These are phyloP conservation scores for Sclerotinia spermophila DNA, from an alignment of 2,329 filamentous ascomycete species.

Conservation along the genomic window DNA sequence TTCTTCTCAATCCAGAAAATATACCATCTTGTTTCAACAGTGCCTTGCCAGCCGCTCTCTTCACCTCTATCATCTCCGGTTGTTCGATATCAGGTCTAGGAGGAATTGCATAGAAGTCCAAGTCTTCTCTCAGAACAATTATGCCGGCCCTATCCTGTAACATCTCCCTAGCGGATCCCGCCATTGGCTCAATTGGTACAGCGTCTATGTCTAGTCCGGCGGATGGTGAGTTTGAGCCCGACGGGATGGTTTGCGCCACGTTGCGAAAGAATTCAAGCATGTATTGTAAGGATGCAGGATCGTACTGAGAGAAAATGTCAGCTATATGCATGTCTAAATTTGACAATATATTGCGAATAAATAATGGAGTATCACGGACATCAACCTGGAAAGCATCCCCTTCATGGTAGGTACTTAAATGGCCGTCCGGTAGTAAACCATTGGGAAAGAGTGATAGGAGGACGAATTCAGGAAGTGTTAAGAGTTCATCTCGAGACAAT, in stretches of 20 bases:
- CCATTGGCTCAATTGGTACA: conserved; percentile 69
- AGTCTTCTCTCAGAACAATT: conserved; percentile 91
- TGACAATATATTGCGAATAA: conserved; percentile 35
- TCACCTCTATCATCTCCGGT: conserved; percentile 91
- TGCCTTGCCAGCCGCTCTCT: conserved; percentile 84
- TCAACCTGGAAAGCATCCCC: conserved; percentile 95
- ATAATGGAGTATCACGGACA: conserved; percentile 58
- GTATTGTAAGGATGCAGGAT: conserved; percentile 92
- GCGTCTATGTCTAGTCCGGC: conserved; percentile 61
- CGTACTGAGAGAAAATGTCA: conserved; percentile 67
- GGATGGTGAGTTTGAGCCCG: conserved; percentile 63
- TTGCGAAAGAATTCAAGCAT: conserved; percentile 98
- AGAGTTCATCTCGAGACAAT: conserved; percentile 86
- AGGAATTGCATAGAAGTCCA: conserved; percentile 97
- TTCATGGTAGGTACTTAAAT: conserved; percentile 89
- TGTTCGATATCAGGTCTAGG: conserved; percentile 80
- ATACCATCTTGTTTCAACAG: conserved; percentile 88
- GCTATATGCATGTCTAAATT: conserved; percentile 44
- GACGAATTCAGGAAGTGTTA: conserved; percentile 96
- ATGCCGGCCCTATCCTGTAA: conserved; percentile 87
- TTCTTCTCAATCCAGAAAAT: conserved; percentile 91
- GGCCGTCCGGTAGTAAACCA: conserved; percentile 93
- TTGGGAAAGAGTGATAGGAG: conserved; percentile 97
- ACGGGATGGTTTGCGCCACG: conserved; percentile 92
- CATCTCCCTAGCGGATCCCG: conserved; percentile 68